Percentiles rank a stretch among this genome's conserved stretches.
Conservation (phyloP, 768 basidiomycete genomes). For the Boletus tylopilopsis region DNA sequence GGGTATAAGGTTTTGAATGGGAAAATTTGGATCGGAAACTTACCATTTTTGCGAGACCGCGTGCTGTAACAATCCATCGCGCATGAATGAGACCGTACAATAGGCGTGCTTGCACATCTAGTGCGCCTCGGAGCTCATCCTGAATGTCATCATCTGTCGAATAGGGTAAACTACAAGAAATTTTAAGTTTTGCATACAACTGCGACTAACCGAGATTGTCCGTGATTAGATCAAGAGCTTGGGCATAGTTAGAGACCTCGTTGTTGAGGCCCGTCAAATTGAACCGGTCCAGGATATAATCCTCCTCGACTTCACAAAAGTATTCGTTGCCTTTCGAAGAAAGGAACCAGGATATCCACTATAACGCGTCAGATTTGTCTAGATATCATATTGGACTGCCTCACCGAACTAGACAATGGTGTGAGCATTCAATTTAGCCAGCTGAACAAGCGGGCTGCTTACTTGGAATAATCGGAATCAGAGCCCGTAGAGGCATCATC, state of each 20-base stretch:
- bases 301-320: conserved; percentile 99
- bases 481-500: conserved; percentile 89
- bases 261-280: conserved; percentile 96
- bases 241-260: conserved; percentile 91
- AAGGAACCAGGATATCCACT: conserved; percentile 99
- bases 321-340: conserved; percentile 99
- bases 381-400: conserved; percentile 15
- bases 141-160: conserved; percentile 85
- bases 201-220: conserved; percentile 81
- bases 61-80: conserved; percentile 92
- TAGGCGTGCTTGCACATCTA: conserved; percentile 91
- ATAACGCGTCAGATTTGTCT: conserved; percentile 16
- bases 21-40: background rate
- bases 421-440: conserved; percentile 11
- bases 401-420: conserved; percentile 24
- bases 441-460: conserved; percentile 24
- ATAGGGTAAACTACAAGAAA: background rate
- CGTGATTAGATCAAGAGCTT: conserved; percentile 93
- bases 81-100: conserved; percentile 97
- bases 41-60: conserved; percentile 96
- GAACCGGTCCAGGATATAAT: conserved; percentile 97
- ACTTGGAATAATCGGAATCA: conserved; percentile 97
- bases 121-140: conserved; percentile 86
- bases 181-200: background rate
- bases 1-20: background rate